Evolutionary conservation across 2,329 filamentous ascomycete genomes (phyloP).

Genomic region (Pyricularia grisea): DNA sequence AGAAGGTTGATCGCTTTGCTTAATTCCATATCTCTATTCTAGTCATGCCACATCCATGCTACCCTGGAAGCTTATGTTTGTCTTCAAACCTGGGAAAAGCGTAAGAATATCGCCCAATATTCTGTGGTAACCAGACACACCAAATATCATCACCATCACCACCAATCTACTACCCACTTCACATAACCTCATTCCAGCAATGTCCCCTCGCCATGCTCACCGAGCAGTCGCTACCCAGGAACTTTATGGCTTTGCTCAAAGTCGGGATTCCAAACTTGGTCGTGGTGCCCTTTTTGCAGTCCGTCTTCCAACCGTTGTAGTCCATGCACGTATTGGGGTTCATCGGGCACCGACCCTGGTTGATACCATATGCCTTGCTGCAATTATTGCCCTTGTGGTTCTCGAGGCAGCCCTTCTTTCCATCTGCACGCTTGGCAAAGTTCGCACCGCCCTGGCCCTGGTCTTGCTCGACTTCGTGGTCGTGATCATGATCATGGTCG

Average conservation of each 20-base stretch:
- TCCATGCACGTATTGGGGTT: slow-evolving; percentile 5
- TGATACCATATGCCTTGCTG: slow-evolving; percentile 4
- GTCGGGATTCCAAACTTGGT: slow-evolving; percentile 1
- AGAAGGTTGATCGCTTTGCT: too few relatives aligned
- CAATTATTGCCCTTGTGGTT: slow-evolving; percentile 5
- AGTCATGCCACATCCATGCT: too few relatives aligned
- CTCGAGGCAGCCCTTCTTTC: slow-evolving; percentile 2
- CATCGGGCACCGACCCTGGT: slow-evolving; percentile 2
- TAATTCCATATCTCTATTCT: too few relatives aligned
- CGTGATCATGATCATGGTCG: background rate
- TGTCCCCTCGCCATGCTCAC: slow-evolving; percentile 3
- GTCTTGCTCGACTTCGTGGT: background rate
- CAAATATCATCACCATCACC: background rate
- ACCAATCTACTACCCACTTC: background rate
- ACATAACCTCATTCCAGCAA: slow-evolving; percentile 6
- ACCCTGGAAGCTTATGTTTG: too few relatives aligned
- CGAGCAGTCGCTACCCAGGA: slow-evolving; percentile 4
- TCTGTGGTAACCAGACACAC: background rate
- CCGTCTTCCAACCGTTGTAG: slow-evolving; percentile 6
- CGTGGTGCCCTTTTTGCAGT: slow-evolving; percentile 6
- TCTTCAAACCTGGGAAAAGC: too few relatives aligned
- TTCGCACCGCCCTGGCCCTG: background rate
- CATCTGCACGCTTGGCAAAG: background rate
- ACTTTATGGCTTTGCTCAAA: slow-evolving; percentile 3
- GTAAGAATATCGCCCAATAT: background rate